Base-by-base conservation (phyloP, 1,284 basidiomycete genomes). In the Baeospora myosura region DNA sequence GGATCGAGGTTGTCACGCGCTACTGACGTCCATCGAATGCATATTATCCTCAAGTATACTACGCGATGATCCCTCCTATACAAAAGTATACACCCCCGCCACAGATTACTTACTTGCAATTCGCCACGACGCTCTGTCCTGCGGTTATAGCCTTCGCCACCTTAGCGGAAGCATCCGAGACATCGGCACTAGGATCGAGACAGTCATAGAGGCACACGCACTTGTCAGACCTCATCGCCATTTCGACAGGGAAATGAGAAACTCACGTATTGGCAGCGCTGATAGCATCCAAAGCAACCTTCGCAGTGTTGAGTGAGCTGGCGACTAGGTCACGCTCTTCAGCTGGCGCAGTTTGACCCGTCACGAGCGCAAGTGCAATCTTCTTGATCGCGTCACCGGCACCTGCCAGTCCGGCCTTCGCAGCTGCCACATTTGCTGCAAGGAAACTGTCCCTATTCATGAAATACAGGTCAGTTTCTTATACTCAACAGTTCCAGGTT, bases 281-380 rank as follows among this genome's bases (percentile, higher is more conserved):
- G 41, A 66, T 56, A 4, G 50, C 46, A 17, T 46, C 46, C 20
- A 68, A 51, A 12, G 65, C 61, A 16, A 52, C 50, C 41, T 58
- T 52, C 0, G 65, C 64, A 2, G 50, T 46, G 25, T 49, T 50
- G 24, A 69, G 52, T 18, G 61, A 61, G 16, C 47, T 47, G 1
- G 43, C 49, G 35, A 66, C 63, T 50, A 64, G 59, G 47, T 58
- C 52, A 23, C 63, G 51, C 24, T 61, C 61, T 18, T 44, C 54
- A n/a, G 64, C 60, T 12, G 66, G 62, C 3, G 63, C 59, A 3
- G 51, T 43, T 44, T 63, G 56, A 4, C 63, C 63, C 0, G 55
- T 53, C 14, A 62, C 5, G 18, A 69, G 53, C 4, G 65, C 56
- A 44, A 49, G 40, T 11, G 52, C 61, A 41, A 64, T 62, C 12